Evolutionary conservation across 768 basidiomycete species (phyloP), one percentile per base, ranked within the genome.

Genomic region (Collybiopsis confluens): DNA sequence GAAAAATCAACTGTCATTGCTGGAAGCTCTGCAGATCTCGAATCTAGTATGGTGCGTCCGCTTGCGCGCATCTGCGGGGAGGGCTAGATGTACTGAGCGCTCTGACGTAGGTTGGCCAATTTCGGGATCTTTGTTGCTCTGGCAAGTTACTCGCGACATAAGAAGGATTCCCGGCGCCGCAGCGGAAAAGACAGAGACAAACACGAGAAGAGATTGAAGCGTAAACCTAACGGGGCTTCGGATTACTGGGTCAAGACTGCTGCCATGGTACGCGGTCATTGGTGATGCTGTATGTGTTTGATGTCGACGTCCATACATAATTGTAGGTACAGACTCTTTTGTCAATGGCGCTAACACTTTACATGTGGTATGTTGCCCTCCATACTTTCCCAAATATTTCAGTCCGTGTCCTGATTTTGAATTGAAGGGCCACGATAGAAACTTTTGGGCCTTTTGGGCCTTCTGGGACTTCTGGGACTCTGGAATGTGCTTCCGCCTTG

Each of bases 111-210:
- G 73, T 61, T 75, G 21, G 72, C 73, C 4, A 75, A 75, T 60
- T 73, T 75, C 55, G 73, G 71, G 16, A 68, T 65, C 5, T 73
- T 73, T 54, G 62, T 75, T 27, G 65, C 74, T 1, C 62, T 75
- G 10, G 74, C 72, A 4, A 70, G 70, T 35, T 75, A 74, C 54
- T 73, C 73, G 20, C 70, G 73, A 15, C 64, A 69, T 41, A 70
- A 68, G 59, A 63, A 65, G 35, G 62, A 48, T 35, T 35, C 62
- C n/a, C 61, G 62, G 48, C 42, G n/a, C n/a, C n/a, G 27, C 18
- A 57, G 41, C 40, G 30, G 53, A 7, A 56, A 58, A 21, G 27
- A 47, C 2, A 27, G 55, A 41, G 3, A 3, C 33, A 15, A 46
- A 59, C 37, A 33, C 46, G 43, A 49, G 37, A 24, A 40, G 18